Conservation (phyloP, 352 stramenopile genomes). For the Thalassiosira mediterranea region DNA sequence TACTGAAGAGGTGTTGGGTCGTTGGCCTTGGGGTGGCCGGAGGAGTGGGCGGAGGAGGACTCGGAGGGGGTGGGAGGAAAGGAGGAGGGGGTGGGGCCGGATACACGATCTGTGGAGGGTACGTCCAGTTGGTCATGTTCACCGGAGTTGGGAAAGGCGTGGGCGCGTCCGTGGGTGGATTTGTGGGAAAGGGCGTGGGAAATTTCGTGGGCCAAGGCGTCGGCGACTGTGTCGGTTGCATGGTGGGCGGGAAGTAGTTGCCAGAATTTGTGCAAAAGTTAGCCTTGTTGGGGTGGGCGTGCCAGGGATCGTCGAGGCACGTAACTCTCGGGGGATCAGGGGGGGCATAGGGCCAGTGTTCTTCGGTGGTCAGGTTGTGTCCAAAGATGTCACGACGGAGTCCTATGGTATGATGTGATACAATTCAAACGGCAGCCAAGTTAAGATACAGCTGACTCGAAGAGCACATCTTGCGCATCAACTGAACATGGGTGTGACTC, state of each 20-base stretch:
- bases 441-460: not conserved
- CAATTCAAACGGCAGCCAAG: not conserved
- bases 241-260: not conserved
- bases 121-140: not conserved
- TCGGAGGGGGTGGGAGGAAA: too few relatives aligned
- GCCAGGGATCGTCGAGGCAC: constrained; percentile 7
- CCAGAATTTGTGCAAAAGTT: constrained; percentile 12
- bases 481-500: constrained; percentile 1
- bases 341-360: constrained; percentile 28
- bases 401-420: constrained; percentile 1
- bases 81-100: not conserved
- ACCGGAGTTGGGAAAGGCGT: not conserved
- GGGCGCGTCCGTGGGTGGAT: too few relatives aligned
- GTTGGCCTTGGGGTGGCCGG: not conserved
- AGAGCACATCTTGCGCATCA: not conserved
- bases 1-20: constrained; percentile 3
- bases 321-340: not conserved
- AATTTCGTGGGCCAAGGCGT: not conserved
- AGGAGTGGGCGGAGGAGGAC: not conserved
- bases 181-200: not conserved
- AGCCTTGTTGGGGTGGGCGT: not conserved
- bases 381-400: constrained; percentile 47
- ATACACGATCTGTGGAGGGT: not conserved
- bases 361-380: constrained; percentile 45
- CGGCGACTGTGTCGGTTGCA: not conserved